phyloP scores from a whole-genome alignment of 1,284 basidiomycete species.

The Papiliotrema nemorosa region DNA sequence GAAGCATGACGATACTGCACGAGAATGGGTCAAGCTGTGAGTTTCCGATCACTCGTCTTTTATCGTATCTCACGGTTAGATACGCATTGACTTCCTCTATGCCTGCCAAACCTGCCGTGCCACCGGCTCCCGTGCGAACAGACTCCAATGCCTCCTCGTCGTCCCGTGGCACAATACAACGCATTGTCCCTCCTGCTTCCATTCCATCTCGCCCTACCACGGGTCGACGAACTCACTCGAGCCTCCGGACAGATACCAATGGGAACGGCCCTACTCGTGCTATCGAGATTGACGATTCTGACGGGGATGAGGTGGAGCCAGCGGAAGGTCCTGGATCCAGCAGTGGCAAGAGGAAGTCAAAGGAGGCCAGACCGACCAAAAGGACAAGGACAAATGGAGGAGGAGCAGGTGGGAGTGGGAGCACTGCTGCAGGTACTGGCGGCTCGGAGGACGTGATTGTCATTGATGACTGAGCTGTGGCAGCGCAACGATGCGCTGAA shows the following conservation, averaged over 20 bases:
- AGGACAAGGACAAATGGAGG: not conserved
- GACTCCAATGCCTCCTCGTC: constrained; percentile 8
- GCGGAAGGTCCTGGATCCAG: not conserved
- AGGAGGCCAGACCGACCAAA: constrained; percentile 1
- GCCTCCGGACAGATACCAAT: constrained; percentile 5
- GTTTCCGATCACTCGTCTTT: not conserved
- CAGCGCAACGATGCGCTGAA: not conserved
- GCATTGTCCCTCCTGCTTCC: constrained; percentile 1
- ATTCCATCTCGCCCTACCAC: constrained; percentile 17
- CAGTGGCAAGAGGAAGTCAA: constrained; percentile 5
- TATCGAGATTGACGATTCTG: constrained; percentile 1
- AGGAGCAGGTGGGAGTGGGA: not conserved
- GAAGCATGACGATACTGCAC: constrained; percentile 85
- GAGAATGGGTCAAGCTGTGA: constrained; percentile 75
- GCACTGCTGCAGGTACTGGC: not conserved
- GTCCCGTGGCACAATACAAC: constrained; percentile 1
- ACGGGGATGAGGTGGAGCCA: constrained; percentile 11
- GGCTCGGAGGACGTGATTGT: constrained; percentile 35
- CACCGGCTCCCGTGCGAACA: constrained; percentile 9
- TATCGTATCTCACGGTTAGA: constrained; percentile 13
- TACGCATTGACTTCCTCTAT: constrained; percentile 28
- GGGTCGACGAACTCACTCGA: constrained; percentile 17
- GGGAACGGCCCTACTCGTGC: constrained; percentile 4
- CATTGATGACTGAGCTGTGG: constrained; percentile 27
- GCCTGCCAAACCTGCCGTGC: constrained; percentile 4